These are phyloP conservation scores for Malassezia equina DNA, from an alignment of 1,284 basidiomycete genomes.

Conservation along the genomic window DNA sequence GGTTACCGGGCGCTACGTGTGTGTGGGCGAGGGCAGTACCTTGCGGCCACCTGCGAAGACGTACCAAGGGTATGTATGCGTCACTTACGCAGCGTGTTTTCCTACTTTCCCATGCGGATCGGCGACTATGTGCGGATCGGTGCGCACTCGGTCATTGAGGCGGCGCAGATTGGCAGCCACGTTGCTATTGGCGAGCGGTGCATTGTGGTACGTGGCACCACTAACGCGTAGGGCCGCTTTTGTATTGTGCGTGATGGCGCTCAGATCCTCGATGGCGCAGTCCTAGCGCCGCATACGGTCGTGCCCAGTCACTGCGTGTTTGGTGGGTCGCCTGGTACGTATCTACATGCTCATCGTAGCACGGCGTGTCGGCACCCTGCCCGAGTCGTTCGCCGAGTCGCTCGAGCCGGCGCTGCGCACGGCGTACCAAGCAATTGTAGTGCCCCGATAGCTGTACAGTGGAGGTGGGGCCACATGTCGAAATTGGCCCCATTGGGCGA, in stretches of 20 bases:
- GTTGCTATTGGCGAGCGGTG: slow-evolving; percentile 92
- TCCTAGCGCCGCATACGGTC: slow-evolving; percentile 83
- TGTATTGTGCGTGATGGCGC: slow-evolving; percentile 93
- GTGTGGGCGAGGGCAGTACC: slow-evolving; percentile 76
- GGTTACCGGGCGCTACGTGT: slow-evolving; percentile 79
- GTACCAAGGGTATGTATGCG: slow-evolving; percentile 56
- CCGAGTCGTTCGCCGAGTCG: slow-evolving; percentile 77
- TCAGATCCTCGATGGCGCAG: slow-evolving; percentile 71
- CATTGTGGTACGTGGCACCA: slow-evolving; percentile 60
- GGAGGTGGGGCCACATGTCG: not conserved
- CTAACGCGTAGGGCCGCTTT: slow-evolving; percentile 66
- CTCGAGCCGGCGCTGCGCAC: slow-evolving; percentile 68
- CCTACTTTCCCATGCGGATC: slow-evolving; percentile 95
- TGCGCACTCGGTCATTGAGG: slow-evolving; percentile 74
- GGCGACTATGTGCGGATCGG: slow-evolving; percentile 92
- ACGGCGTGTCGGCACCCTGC: slow-evolving; percentile 67
- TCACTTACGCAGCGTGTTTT: slow-evolving; percentile 57
- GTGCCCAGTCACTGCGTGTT: slow-evolving; percentile 79
- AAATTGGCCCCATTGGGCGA: not conserved
- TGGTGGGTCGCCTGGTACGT: slow-evolving; percentile 72
- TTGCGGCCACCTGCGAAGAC: slow-evolving; percentile 58
- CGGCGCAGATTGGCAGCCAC: slow-evolving; percentile 82
- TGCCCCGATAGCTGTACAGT: not conserved
- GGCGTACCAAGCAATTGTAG: slow-evolving; percentile 52
- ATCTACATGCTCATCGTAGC: slow-evolving; percentile 52